Base-by-base conservation (phyloP, 2,329 filamentous ascomycete genomes). In the Trichoderma afroharzianum region DNA sequence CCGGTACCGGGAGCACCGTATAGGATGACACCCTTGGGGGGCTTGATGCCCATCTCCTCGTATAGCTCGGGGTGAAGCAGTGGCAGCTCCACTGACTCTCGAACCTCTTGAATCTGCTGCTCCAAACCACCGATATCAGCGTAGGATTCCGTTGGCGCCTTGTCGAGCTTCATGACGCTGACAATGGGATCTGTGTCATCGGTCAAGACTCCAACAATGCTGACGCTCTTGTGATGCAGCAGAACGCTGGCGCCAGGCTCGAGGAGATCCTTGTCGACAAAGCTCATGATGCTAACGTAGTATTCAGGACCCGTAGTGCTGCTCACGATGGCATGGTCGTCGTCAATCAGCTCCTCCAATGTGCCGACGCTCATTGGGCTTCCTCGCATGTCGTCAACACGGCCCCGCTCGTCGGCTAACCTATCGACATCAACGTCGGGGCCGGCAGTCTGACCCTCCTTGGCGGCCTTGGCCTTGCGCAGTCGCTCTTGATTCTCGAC, bases 1-100 rank as follows among this genome's bases (percentile, higher is more conserved):
- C 96, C 96, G 9, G 96, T 99, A 82, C 96, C 96, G 0, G 96
- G 96, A 6, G 94, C 94, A 84, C 96, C 96, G 81, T 99, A 99
- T 30, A 99, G 91, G 79, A 99, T 99, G 77, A 99, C 96, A 88
- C 96, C 96, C 88, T 99, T 99, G 73, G 96, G 96, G 5, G 96
- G 96, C 84, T 99, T 99, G 88, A 99, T 98, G 79, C 96, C 96
- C 96, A 99, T 99, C 86, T 99, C 96, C 83, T 99, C 96, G 83
- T 99, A 99, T 67, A 99, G 85, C 83, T 99, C 96, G 0, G 96
- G 96, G 81, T 99, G 96, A 72, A 99, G 87, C 74, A 99, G 86
- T 6, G 96, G 96, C 78, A 99, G 83, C 84, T 99, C 96, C 71
- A 99, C 96, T 1, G 96, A 97, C 85, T 99, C 96, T 76, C 96